phyloP scores from a whole-genome alignment of 2,329 filamentous ascomycete genomes.

The Hypomyces perniciosus region DNA sequence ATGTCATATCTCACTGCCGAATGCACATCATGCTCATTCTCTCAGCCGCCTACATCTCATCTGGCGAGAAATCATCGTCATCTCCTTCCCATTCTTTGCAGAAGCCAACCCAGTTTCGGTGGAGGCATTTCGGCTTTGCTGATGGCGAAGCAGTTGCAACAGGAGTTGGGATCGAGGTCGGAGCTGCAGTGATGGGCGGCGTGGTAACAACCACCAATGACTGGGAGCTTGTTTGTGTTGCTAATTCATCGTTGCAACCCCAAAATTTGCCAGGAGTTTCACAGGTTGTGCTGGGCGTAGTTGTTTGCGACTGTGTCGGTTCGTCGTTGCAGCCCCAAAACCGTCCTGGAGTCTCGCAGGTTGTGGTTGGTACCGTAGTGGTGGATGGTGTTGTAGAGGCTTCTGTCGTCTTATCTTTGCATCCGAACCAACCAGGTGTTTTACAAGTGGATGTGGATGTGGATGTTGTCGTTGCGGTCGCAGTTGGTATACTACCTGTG shows the following conservation, averaged over 20 bases:
- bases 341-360: slow-evolving; percentile 46
- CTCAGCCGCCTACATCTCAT: slow-evolving; percentile 25
- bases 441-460: slow-evolving; percentile 49
- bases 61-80: slow-evolving; percentile 21
- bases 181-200: slow-evolving; percentile 25
- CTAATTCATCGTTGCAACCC: slow-evolving; percentile 38
- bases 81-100: slow-evolving; percentile 34
- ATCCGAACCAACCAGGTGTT: slow-evolving; percentile 62
- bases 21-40: background rate
- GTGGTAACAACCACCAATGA: slow-evolving; percentile 24
- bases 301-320: slow-evolving; percentile 17
- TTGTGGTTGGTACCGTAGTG: slow-evolving; percentile 25
- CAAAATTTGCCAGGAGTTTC: slow-evolving; percentile 50
- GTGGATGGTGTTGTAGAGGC: slow-evolving; percentile 29
- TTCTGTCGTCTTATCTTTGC: slow-evolving; percentile 42
- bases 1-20: background rate
- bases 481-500: slow-evolving; percentile 24
- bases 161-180: slow-evolving; percentile 25
- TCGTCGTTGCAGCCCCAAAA: slow-evolving; percentile 47
- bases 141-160: slow-evolving; percentile 19
- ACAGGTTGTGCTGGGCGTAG: slow-evolving; percentile 34
- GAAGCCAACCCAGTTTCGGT: slow-evolving; percentile 35
- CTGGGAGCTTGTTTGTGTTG: slow-evolving; percentile 38
- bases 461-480: slow-evolving; percentile 31
- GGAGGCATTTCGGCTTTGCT: slow-evolving; percentile 28